Conservation (phyloP, 305 asterid genomes). For the Rubia balearica region DNA sequence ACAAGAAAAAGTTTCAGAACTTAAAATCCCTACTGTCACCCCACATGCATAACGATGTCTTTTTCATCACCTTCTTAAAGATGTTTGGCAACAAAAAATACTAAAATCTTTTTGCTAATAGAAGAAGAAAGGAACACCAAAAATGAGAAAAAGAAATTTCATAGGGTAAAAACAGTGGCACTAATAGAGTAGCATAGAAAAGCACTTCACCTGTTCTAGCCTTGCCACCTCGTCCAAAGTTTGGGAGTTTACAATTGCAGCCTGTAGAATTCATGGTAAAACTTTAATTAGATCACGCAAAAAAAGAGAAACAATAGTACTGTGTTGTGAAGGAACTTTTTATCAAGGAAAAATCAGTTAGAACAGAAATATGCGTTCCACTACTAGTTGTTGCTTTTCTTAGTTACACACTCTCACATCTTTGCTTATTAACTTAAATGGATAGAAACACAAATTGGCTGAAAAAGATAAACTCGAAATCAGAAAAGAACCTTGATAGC, state of each 20-base stretch:
- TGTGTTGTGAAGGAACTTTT: neutral
- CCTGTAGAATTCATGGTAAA: constrained; percentile 43
- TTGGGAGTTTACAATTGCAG: constrained; percentile 93
- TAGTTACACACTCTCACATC: neutral
- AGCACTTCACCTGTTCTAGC: constrained; percentile 79
- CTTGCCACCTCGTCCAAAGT: constrained; percentile 98
- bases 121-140: neutral
- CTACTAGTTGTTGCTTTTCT: neutral
- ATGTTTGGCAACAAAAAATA: neutral
- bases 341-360: neutral
- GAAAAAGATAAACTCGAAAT: neutral
- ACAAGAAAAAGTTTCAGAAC: neutral
- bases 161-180: neutral
- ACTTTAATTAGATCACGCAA: neutral
- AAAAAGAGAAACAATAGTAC: neutral
- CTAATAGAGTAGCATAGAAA: neutral
- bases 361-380: neutral
- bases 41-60: neutral
- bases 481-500: constrained; percentile 66
- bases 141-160: neutral
- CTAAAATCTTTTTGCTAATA: neutral
- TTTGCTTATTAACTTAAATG: neutral
- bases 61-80: neutral
- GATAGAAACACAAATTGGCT: neutral
- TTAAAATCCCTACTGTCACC: neutral